Percentiles rank a stretch among this genome's conserved stretches.
Evolutionary conservation across 1,139 yeast species (phyloP).

Genomic region (Magnusiomyces ingens): DNA sequence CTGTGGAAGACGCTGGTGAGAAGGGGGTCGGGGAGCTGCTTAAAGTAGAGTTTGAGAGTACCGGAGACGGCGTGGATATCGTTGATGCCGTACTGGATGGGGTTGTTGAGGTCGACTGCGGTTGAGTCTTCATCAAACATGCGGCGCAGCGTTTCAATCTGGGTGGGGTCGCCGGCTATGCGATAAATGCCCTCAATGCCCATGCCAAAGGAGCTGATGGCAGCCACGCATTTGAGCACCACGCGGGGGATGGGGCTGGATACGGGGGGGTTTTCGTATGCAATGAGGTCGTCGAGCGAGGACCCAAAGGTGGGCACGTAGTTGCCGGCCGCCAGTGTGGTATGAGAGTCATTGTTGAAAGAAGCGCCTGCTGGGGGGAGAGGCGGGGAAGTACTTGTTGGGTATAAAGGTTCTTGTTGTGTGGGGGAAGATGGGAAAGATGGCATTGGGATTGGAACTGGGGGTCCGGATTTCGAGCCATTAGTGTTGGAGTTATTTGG

Average conservation of each 20-base stretch:
- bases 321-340: conserved; percentile 14
- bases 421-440: background rate
- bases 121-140: conserved; percentile 75
- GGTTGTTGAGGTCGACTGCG: conserved; percentile 51
- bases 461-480: background rate
- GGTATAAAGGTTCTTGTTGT: background rate
- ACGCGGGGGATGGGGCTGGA: conserved; percentile 60
- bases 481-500: too few species aligned
- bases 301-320: conserved; percentile 60
- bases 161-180: conserved; percentile 69
- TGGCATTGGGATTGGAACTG: background rate
- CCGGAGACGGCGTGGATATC: conserved; percentile 58
- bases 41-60: conserved; percentile 64
- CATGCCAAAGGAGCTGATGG: conserved; percentile 76
- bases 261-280: conserved; percentile 62
- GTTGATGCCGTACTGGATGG: conserved; percentile 37
- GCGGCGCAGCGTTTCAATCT: conserved; percentile 64
- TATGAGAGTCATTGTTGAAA: conserved; percentile 12
- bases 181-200: conserved; percentile 87
- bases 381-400: background rate
- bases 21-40: conserved; percentile 77
- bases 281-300: conserved; percentile 66
- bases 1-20: conserved; percentile 62
- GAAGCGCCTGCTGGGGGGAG: background rate
- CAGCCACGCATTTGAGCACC: conserved; percentile 81